A percentile compares a stretch with the other conserved stretches of the same genome.
phyloP scores from a whole-genome alignment of 148 eudicot species.

The Silene conica region DNA sequence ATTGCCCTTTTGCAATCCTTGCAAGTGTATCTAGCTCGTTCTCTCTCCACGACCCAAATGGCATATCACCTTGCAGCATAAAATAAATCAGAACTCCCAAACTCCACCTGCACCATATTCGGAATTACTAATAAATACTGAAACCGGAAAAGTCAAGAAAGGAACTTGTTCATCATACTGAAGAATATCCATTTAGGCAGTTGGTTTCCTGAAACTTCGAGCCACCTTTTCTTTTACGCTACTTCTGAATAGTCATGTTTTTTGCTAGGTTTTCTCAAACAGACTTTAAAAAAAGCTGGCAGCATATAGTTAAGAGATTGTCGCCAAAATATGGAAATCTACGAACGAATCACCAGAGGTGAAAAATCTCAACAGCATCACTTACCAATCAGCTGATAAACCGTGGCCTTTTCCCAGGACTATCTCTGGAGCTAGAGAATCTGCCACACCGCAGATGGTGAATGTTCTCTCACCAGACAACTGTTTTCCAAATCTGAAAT shows the following conservation, averaged over 20 bases:
- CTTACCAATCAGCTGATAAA: slow-evolving; percentile 88
- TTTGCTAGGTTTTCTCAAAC: not conserved
- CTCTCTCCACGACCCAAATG: slow-evolving; percentile 96
- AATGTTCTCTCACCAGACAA: slow-evolving; percentile 68
- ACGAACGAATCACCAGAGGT: not conserved
- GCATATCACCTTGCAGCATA: slow-evolving; percentile 97
- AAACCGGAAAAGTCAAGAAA: not conserved
- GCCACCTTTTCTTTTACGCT: too few relatives aligned
- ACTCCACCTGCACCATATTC: slow-evolving; percentile 74
- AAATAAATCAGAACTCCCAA: slow-evolving; percentile 81
- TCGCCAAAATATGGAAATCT: not conserved
- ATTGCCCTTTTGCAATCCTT: slow-evolving; percentile 84
- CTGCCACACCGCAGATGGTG: slow-evolving; percentile 86
- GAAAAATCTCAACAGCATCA: slow-evolving; percentile 6
- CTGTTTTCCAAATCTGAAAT: slow-evolving; percentile 91
- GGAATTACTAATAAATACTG: not conserved
- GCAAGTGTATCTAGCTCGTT: slow-evolving; percentile 82
- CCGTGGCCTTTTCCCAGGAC: slow-evolving; percentile 91
- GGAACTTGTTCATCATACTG: not conserved
- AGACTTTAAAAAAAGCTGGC: not conserved
- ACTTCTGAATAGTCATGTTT: too few relatives aligned
- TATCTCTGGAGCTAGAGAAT: slow-evolving; percentile 94
- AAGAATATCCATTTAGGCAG: not conserved
- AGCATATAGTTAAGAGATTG: not conserved
- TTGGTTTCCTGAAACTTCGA: too few relatives aligned